A percentile compares a stretch with the other conserved stretches of the same genome.
These are phyloP conservation scores for Talaromyces wortmannii DNA, from an alignment of 495 filamentous ascomycete species.

Conservation along the genomic window DNA sequence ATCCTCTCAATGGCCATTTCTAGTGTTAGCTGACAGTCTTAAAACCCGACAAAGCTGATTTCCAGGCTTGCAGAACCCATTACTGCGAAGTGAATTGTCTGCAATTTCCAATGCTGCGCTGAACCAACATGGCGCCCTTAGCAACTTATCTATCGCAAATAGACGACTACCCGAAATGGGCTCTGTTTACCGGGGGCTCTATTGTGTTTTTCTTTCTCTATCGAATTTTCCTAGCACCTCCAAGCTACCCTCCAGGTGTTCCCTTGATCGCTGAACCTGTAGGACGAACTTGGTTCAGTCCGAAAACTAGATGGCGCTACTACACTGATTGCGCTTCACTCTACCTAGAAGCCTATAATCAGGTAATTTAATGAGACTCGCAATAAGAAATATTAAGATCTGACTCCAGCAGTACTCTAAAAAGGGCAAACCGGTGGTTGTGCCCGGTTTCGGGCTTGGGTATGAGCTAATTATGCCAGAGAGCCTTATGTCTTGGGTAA, in stretches of 20 bases:
- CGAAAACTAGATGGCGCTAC: conserved; percentile 10
- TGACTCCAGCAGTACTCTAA: conserved; percentile 14
- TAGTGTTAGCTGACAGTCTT: too few species aligned
- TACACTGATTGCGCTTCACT: conserved; percentile 11
- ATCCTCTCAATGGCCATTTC: too few species aligned
- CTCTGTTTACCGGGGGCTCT: too few species aligned
- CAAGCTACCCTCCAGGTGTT: neutral
- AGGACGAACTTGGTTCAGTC: conserved; percentile 13
- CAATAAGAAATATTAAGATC: neutral
- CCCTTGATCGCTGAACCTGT: conserved; percentile 12
- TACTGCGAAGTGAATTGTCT: too few species aligned
- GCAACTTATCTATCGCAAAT: too few species aligned
- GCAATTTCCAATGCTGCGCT: too few species aligned
- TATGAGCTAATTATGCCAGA: conserved; percentile 23
- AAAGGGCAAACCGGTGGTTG: conserved; percentile 21
- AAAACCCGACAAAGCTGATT: too few species aligned
- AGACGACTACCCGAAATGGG: too few species aligned
- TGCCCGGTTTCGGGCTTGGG: conserved; percentile 24
- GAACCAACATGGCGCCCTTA: too few species aligned
- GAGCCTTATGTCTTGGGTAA: conserved; percentile 12
- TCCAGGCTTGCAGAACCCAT: too few species aligned
- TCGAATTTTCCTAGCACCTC: too few species aligned
- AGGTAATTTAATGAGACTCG: conserved; percentile 8
- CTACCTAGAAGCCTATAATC: conserved; percentile 18
- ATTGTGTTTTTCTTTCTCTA: too few species aligned